Evolutionary conservation across 2,329 filamentous ascomycete genomes (phyloP).

Genomic region (Botrytis paeoniae): DNA sequence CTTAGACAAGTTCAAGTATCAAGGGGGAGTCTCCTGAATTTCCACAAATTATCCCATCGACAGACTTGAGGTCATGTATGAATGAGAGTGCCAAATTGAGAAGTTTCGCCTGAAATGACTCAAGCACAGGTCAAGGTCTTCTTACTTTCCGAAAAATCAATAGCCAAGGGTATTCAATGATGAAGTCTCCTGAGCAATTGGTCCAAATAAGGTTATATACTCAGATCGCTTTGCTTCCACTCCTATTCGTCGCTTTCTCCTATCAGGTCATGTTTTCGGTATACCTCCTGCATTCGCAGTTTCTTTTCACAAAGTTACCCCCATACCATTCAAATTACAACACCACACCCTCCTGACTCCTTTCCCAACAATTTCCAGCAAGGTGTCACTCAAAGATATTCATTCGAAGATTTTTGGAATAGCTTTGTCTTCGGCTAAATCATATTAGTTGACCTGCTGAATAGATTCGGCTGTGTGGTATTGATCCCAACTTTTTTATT

Average conservation of each 20-base stretch:
- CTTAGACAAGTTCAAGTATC: not conserved
- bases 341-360: not conserved
- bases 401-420: not conserved
- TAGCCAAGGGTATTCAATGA: not conserved
- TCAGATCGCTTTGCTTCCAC: not conserved
- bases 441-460: not conserved
- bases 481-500: not conserved
- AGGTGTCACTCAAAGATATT: not conserved
- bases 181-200: not conserved
- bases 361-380: not conserved
- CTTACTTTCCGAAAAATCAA: not conserved
- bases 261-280: not conserved
- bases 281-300: not conserved
- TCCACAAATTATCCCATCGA: not conserved
- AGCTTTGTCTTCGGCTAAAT: not conserved
- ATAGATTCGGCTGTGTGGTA: not conserved
- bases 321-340: not conserved
- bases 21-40: not conserved
- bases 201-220: not conserved
- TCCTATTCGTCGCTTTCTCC: not conserved
- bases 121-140: not conserved
- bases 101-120: not conserved
- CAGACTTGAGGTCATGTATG: not conserved
- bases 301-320: not conserved
- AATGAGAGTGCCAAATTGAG: not conserved